Evolutionary conservation across 2,329 filamentous ascomycete species (phyloP), one percentile per base, ranked within the genome.

Genomic region (Cladosporium sp.): DNA sequence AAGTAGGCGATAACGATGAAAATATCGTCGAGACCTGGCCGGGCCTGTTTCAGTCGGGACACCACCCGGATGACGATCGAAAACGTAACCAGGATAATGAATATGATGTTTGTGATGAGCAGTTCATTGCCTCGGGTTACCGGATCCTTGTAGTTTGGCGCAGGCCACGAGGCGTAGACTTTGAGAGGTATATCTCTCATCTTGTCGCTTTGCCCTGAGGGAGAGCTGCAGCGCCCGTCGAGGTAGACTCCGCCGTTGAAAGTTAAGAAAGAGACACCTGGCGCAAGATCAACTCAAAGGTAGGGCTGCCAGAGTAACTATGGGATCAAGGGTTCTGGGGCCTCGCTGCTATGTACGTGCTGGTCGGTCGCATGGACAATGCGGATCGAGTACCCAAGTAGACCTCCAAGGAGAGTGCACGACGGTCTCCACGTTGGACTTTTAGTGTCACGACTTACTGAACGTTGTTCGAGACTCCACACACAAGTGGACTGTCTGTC

Each of bases 11-110:
- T 66, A 0, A 75, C 63, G 46, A 81, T 81, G 65, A 79, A 76
- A 14, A 74, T 62, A 67, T 82, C 80, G 65, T 82, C 80, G 31
- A 75, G 69, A 3, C 80, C 80, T 57, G 81, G 78, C 76, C 78
- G 79, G 50, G 76, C 73, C 67, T 80, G 81, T 4, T 72, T 69
- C 8, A 79, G 62, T 4, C 80, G 75, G 12, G 78, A 78, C 66
- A 80, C 81, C 33, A 81, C 66, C 12, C 81, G 73, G 16, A 79
- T 69, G 7, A 66, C 65, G 0, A 82, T 78, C 3, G 75, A 72
- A 10, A 78, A 58, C 6, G 76, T 65, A 21, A 78, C 76, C 18
- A 82, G 66, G 6, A 70, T 59, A 44, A 80, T 75, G 66, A 80
- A 77, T 28, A 80, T 68, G 37, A 74, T 67, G 69, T 81, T 78